A percentile compares a stretch with the other conserved stretches of the same genome.
phyloP scores from a whole-genome alignment of 1,284 basidiomycete species.

The Earliella scabrosa region DNA sequence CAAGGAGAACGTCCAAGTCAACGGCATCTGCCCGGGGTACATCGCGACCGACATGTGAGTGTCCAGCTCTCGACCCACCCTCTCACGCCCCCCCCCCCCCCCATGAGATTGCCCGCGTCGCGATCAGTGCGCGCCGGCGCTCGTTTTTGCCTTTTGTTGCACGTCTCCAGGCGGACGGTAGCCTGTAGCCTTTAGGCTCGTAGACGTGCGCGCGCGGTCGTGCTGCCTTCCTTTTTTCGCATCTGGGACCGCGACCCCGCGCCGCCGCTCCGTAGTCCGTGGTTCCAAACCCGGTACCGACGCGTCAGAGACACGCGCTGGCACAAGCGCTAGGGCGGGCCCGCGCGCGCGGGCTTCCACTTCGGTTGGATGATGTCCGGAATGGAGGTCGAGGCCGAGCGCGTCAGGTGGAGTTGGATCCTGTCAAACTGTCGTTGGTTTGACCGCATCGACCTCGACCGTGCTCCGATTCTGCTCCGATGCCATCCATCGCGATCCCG shows the following conservation, averaged over 20 bases:
- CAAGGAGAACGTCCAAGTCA: slow-evolving; percentile 87
- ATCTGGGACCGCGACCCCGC: neutral
- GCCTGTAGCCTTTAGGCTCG: slow-evolving; percentile 20
- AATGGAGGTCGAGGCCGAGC: neutral
- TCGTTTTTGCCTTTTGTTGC: slow-evolving; percentile 18
- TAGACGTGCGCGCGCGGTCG: slow-evolving; percentile 2
- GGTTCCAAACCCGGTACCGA: neutral
- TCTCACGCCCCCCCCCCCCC: neutral
- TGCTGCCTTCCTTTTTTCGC: neutral
- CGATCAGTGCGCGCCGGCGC: slow-evolving; percentile 1
- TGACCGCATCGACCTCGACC: neutral
- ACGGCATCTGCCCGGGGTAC: slow-evolving; percentile 91
- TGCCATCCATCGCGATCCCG: neutral
- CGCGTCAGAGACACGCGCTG: neutral
- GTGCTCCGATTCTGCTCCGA: neutral
- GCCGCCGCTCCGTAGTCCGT: neutral
- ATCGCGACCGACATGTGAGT: slow-evolving; percentile 88
- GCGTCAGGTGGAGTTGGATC: too few relatives aligned
- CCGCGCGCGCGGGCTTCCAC: too few relatives aligned
- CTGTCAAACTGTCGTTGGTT: too few relatives aligned
- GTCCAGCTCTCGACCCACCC: neutral
- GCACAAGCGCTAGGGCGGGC: neutral
- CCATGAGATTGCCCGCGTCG: neutral
- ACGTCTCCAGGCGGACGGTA: slow-evolving; percentile 21
- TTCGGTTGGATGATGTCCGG: too few relatives aligned